Conservation (phyloP, 306 rosid genomes). For the Trifolium repens region DNA sequence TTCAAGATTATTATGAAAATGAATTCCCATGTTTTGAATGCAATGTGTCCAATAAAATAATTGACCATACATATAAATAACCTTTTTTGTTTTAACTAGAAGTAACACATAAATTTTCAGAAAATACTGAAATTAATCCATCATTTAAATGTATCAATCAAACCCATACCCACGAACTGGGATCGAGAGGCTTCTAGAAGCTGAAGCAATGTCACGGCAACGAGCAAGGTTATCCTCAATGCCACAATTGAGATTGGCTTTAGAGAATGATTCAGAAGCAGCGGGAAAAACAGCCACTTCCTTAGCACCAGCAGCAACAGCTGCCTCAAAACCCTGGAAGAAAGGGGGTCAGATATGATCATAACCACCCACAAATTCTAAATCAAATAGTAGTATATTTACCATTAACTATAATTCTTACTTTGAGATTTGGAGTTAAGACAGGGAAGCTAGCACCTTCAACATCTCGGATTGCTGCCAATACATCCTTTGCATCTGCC, state of each 20-base stretch:
- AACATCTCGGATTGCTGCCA: slow-evolving; percentile 69
- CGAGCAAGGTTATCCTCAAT: slow-evolving; percentile 79
- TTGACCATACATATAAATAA: neutral
- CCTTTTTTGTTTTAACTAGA: slow-evolving; percentile 12
- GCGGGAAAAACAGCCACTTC: slow-evolving; percentile 92
- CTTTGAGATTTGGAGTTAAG: slow-evolving; percentile 85
- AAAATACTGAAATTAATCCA: slow-evolving; percentile 15
- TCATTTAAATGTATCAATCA: neutral
- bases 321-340: slow-evolving; percentile 89
- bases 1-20: slow-evolving; percentile 31
- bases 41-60: slow-evolving; percentile 25
- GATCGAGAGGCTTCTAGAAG: slow-evolving; percentile 72
- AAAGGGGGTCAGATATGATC: slow-evolving; percentile 37
- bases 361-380: slow-evolving; percentile 34
- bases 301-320: slow-evolving; percentile 90
- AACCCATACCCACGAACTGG: slow-evolving; percentile 86
- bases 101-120: slow-evolving; percentile 7
- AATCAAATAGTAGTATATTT: slow-evolving; percentile 3
- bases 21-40: slow-evolving; percentile 9
- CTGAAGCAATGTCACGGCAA: slow-evolving; percentile 65
- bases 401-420: slow-evolving; percentile 45
- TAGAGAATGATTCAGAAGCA: slow-evolving; percentile 92
- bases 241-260: slow-evolving; percentile 79
- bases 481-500: slow-evolving; percentile 89
- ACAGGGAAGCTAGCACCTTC: slow-evolving; percentile 83